Base-by-base conservation (phyloP, 1,284 basidiomycete species). In the Ceratobasidium theobromae region DNA sequence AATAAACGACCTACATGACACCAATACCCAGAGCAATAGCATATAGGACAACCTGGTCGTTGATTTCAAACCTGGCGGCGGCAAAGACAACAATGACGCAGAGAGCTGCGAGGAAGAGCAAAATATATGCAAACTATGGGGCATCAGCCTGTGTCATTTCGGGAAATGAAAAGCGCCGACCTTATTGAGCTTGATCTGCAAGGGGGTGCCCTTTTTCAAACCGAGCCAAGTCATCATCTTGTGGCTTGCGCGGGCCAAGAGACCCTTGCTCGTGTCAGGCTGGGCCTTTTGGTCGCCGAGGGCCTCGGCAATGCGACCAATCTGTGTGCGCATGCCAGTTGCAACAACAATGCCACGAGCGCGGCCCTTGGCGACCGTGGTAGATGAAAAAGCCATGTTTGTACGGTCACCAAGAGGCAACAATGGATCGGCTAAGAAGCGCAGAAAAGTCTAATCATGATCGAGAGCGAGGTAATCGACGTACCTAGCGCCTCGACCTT, bases 281-380 rank as follows among this genome's bases (percentile, higher is more conserved):
- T 64, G 41, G 33, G 60, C 51, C 54, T 69, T 69, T 28, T 67
- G 27, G 70, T 72, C 25, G 74, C 78, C 75, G 69, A 82, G 76
- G 1, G 79, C 79, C 11, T 75, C 70, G 1, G 85, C 84, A 69
- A 86, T 86, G 53, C 80, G 80, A 18, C 85, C 84, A 49, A 88
- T 81, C 76, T 85, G 84, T 16, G 86, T 88, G 68, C 77, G 77
- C 87, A 89, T 89, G 3, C 82, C 86, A 8, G 84, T 88, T 2
- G 77, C 78, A 62, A 84, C 79, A 62, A 85, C 82, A 41, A 88
- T 77, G 43, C 83, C 83, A 4, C 79, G 79, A 0, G 81, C 86
- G 48, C 86, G 80, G 51, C 87, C 87, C 75, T 87, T 87, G 65
- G 85, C 84, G 23, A 88, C 82, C 54, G 82, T 79, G 9, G 84